Evolutionary conservation across 2,329 filamentous ascomycete genomes (phyloP).

Genomic region (Microascus cirrosus): DNA sequence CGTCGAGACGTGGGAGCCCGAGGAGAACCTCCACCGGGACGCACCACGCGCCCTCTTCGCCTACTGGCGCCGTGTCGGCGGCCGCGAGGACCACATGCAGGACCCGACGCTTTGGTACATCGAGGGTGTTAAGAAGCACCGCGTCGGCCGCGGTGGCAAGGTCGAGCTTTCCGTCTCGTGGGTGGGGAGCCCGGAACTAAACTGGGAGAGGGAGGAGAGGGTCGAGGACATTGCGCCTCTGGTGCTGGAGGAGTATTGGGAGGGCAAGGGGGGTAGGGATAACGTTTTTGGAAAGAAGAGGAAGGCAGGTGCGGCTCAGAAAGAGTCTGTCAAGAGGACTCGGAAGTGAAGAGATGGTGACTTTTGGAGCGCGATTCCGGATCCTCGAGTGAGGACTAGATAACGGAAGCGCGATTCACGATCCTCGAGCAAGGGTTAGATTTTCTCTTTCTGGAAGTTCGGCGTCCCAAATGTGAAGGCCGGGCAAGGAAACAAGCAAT

Average conservation of each 20-base stretch:
- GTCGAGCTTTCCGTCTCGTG: constrained; percentile 20
- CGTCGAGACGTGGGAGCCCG: constrained; percentile 20
- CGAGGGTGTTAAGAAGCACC: constrained; percentile 19
- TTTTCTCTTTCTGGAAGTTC: too few relatives aligned
- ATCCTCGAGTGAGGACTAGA: not conserved
- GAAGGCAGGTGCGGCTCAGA: not conserved
- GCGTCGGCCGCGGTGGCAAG: constrained; percentile 10
- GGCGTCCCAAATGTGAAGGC: too few relatives aligned
- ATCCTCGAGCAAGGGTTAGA: too few relatives aligned
- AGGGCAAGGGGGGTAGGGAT: not conserved
- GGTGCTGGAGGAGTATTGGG: constrained; percentile 16
- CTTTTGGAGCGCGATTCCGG: not conserved
- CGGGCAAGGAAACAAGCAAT: too few relatives aligned
- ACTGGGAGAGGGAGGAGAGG: constrained; percentile 16
- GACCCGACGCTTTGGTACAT: constrained; percentile 19
- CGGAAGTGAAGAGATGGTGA: not conserved
- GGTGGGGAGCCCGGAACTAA: constrained; percentile 18
- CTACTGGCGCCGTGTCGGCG: constrained; percentile 18
- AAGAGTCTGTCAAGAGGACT: not conserved
- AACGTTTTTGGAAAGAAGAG: not conserved
- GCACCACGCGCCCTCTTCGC: constrained; percentile 16
- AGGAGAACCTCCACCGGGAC: constrained; percentile 20
- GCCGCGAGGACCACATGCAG: constrained; percentile 18
- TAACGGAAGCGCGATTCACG: not conserved
- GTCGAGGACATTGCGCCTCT: constrained; percentile 16